Evolutionary conservation across 352 stramenopile species (phyloP).

Genomic region (Salisapilia sapeloensis): DNA sequence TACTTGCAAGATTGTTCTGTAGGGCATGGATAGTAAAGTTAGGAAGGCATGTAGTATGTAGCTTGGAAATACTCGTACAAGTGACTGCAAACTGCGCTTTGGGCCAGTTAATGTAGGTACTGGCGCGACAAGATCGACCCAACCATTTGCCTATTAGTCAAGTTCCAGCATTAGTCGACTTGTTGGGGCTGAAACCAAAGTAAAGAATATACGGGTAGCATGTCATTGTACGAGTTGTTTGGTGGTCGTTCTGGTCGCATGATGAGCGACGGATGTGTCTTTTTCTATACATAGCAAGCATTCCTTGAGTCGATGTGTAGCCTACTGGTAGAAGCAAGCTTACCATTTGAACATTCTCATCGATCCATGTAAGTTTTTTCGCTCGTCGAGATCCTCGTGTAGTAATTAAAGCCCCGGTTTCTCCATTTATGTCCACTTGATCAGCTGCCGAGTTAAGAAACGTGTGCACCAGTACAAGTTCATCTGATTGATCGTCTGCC

Average conservation of each 20-base stretch:
- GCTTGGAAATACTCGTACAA: background rate
- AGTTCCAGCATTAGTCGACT: too few species aligned
- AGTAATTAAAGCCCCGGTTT: too few species aligned
- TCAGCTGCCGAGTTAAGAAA: slow-evolving; percentile 36
- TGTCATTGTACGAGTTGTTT: slow-evolving; percentile 60
- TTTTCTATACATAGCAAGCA: slow-evolving; percentile 15
- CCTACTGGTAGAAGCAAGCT: background rate
- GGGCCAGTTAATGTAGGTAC: background rate
- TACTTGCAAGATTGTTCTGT: too few species aligned
- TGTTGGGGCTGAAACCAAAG: background rate
- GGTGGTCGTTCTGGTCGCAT: slow-evolving; percentile 47
- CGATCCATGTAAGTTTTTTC: slow-evolving; percentile 50
- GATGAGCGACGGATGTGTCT: slow-evolving; percentile 29
- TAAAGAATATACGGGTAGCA: slow-evolving; percentile 27
- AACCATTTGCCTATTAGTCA: slow-evolving; percentile 54
- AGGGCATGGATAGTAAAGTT: too few species aligned
- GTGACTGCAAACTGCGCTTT: background rate
- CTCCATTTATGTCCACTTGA: too few species aligned
- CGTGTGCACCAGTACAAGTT: slow-evolving; percentile 62
- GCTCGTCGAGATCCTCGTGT: too few species aligned
- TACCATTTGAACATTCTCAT: slow-evolving; percentile 47
- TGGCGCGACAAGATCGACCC: slow-evolving; percentile 24
- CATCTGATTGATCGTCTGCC: slow-evolving; percentile 29
- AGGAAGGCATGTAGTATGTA: background rate
- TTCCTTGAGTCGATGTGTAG: slow-evolving; percentile 1